A percentile compares a stretch with the other conserved stretches of the same genome.
Conservation (phyloP, 108 stramenopile species). For the Nannochloropsis gaditana region DNA sequence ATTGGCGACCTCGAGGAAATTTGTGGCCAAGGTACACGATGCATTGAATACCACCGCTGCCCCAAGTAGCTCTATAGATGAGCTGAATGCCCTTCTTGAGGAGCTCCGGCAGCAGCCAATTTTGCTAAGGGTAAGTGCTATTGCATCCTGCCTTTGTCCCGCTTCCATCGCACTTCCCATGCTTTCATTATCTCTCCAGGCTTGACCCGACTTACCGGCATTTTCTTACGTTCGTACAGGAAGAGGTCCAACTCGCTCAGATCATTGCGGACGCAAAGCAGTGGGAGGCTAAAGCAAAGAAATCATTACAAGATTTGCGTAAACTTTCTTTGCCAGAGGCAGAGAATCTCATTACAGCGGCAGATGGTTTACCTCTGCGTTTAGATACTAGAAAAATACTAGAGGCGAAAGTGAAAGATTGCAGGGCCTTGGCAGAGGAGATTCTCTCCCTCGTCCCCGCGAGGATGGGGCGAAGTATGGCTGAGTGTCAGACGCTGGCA, state of each 20-base stretch:
- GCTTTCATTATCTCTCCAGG: no score
- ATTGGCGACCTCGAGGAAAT: constrained; percentile 4
- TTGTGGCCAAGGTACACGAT: constrained; percentile 13
- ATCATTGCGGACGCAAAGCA: background rate
- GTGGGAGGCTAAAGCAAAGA: background rate
- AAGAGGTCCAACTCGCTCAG: background rate
- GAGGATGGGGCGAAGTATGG: background rate
- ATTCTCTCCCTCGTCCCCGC: background rate
- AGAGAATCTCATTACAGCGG: background rate
- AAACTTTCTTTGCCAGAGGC: background rate
- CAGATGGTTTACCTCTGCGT: background rate
- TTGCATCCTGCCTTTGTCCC: background rate
- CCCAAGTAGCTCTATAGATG: background rate
- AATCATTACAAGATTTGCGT: background rate
- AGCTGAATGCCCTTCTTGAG: background rate
- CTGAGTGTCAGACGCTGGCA: background rate
- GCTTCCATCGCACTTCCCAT: no score
- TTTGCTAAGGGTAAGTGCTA: background rate
- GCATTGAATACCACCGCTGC: background rate
- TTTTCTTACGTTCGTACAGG: background rate
- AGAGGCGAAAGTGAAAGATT: background rate
- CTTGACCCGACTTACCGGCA: no score
- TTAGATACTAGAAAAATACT: background rate
- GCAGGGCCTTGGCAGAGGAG: constrained; percentile 1
- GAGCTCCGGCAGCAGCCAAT: constrained; percentile 5